Percentiles rank a stretch among this genome's conserved stretches.
phyloP scores from a whole-genome alignment of 2,329 filamentous ascomycete genomes.

The Trichoderma guizhouense region DNA sequence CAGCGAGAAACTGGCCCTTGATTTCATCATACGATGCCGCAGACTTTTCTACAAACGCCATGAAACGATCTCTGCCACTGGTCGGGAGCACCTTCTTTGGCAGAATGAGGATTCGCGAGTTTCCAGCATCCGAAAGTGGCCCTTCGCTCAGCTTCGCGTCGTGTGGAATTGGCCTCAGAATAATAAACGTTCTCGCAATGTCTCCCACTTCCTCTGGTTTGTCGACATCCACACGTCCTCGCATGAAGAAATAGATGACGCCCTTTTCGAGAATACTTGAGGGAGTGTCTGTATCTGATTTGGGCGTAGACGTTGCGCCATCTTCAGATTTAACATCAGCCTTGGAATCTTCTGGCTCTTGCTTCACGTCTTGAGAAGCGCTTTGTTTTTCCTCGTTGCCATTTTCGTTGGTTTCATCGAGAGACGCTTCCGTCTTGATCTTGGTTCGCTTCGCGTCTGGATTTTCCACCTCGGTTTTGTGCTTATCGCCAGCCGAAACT shows the following conservation, averaged over 20 bases:
- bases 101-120: slow-evolving; percentile 70
- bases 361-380: neutral
- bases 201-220: slow-evolving; percentile 67
- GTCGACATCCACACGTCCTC: slow-evolving; percentile 70
- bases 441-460: slow-evolving; percentile 30
- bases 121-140: slow-evolving; percentile 48
- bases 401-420: neutral
- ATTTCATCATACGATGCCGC: slow-evolving; percentile 63
- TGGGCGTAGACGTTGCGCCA: slow-evolving; percentile 21
- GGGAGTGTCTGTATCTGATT: slow-evolving; percentile 32
- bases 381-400: neutral
- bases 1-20: slow-evolving; percentile 67
- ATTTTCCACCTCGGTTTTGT: slow-evolving; percentile 27
- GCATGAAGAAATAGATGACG: slow-evolving; percentile 86
- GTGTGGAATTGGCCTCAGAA: slow-evolving; percentile 68
- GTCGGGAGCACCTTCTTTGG: slow-evolving; percentile 82
- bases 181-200: slow-evolving; percentile 73
- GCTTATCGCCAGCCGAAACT: slow-evolving; percentile 27
- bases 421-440: slow-evolving; percentile 21
- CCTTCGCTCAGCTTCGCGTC: slow-evolving; percentile 59
- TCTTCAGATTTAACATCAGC: neutral
- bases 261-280: slow-evolving; percentile 76
- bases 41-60: slow-evolving; percentile 79
- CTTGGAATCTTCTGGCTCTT: slow-evolving; percentile 5
- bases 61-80: slow-evolving; percentile 66